Percentiles rank a stretch among this genome's conserved stretches.
Evolutionary conservation across 305 asterid genomes (phyloP).

Genomic region (Petunia hybrid): DNA sequence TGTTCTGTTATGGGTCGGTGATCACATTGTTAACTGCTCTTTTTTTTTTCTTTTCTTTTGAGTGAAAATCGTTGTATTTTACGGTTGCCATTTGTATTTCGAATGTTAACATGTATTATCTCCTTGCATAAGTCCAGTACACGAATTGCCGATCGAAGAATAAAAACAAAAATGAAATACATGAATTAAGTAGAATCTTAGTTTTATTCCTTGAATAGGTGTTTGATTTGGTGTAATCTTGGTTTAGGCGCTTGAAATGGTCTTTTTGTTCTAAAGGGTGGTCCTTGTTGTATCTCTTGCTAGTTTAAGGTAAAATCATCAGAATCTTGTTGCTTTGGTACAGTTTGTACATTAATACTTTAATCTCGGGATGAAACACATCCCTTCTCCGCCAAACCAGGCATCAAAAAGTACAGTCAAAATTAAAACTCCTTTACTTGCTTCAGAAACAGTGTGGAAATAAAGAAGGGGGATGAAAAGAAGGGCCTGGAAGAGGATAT

Average conservation of each 20-base stretch:
- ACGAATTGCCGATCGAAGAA: neutral
- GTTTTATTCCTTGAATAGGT: slow-evolving; percentile 14
- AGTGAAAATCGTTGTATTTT: slow-evolving; percentile 1
- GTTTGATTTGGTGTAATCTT: slow-evolving; percentile 15
- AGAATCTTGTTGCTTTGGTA: neutral
- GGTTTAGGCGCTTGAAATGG: neutral
- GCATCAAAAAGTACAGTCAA: neutral
- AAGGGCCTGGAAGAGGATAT: neutral
- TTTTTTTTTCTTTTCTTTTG: neutral
- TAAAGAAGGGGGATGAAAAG: neutral
- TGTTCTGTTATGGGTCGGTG: slow-evolving; percentile 1
- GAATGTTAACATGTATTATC: slow-evolving; percentile 17
- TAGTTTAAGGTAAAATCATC: neutral
- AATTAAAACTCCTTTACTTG: neutral
- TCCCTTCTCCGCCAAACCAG: neutral
- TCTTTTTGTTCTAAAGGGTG: slow-evolving; percentile 1
- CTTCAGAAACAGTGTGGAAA: neutral
- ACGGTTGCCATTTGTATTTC: slow-evolving; percentile 10
- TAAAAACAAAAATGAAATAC: too few relatives aligned
- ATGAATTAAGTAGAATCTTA: neutral
- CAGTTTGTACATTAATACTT: slow-evolving; percentile 15
- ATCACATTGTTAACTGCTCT: slow-evolving; percentile 17
- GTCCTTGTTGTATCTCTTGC: slow-evolving; percentile 7
- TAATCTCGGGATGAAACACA: neutral
- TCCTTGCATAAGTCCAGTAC: neutral